Percentiles rank a stretch among this genome's conserved stretches.
These are phyloP conservation scores for Lactarius akahatsu DNA, from an alignment of 768 basidiomycete species.

Conservation along the genomic window DNA sequence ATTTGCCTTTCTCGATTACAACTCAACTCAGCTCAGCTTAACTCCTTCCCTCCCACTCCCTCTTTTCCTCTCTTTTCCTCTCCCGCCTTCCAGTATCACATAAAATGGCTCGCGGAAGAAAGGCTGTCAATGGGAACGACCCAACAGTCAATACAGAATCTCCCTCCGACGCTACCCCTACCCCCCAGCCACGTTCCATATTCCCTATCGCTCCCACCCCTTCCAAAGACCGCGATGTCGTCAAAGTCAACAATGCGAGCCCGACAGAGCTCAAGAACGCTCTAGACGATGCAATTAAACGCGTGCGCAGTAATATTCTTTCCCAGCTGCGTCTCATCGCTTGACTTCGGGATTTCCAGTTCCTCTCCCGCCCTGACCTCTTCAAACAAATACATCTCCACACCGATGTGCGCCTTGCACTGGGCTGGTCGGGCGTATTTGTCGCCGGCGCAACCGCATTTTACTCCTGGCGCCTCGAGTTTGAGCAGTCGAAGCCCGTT, in stretches of 20 bases:
- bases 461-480: constrained; percentile 86
- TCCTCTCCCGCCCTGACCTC: constrained; percentile 71
- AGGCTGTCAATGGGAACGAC: constrained; percentile 24
- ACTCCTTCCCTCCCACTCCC: background rate
- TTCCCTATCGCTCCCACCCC: constrained; percentile 31
- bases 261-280: constrained; percentile 52
- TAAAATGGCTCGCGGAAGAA: constrained; percentile 29
- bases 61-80: constrained; percentile 2
- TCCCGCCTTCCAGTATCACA: background rate
- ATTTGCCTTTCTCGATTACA: background rate
- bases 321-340: background rate
- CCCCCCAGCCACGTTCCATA: constrained; percentile 19
- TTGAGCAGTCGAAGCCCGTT: constrained; percentile 80
- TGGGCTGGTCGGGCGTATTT: constrained; percentile 86
- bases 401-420: constrained; percentile 80
- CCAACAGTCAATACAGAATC: constrained; percentile 9
- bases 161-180: constrained; percentile 20
- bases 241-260: constrained; percentile 54
- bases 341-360: constrained; percentile 45
- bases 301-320: constrained; percentile 45
- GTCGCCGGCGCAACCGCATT: constrained; percentile 78
- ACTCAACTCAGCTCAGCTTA: background rate
- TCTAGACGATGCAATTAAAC: constrained; percentile 84
- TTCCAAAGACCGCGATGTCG: constrained; percentile 36
- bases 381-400: constrained; percentile 88